phyloP scores from a whole-genome alignment of 192 early-diverging fungal genomes.

The Rhizophagus prolifer region DNA sequence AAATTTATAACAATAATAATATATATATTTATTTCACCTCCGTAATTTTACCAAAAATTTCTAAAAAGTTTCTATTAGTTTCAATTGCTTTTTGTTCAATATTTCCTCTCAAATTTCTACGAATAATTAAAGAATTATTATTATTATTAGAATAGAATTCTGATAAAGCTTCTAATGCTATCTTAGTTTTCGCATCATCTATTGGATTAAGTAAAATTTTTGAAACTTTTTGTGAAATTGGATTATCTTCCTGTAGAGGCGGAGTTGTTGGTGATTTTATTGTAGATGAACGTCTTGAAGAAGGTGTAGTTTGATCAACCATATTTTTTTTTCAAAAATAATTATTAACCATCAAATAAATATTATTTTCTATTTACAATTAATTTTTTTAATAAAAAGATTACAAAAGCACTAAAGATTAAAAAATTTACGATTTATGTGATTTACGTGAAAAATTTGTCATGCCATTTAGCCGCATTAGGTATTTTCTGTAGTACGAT shows the following conservation, averaged over 20 bases:
- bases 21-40: constrained; percentile 32
- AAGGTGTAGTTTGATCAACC: not conserved
- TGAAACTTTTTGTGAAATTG: constrained; percentile 44
- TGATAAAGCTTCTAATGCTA: constrained; percentile 61
- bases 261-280: constrained; percentile 21
- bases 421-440: no score
- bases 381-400: no score
- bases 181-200: constrained; percentile 63
- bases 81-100: constrained; percentile 57
- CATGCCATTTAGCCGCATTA: no score
- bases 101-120: constrained; percentile 59
- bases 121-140: constrained; percentile 46
- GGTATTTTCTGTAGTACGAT: no score
- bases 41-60: constrained; percentile 56
- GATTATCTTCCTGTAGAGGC: constrained; percentile 34
- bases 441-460: no score
- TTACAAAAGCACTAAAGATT: no score
- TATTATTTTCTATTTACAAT: no score
- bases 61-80: constrained; percentile 54
- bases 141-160: constrained; percentile 51
- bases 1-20: constrained; percentile 1
- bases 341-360: no score
- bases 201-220: constrained; percentile 51
- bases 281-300: not conserved
- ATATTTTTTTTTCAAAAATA: not conserved